Evolutionary conservation across 345 rosid species (phyloP), one percentile per base, ranked within the genome.

Genomic region (Corymbia maculata): DNA sequence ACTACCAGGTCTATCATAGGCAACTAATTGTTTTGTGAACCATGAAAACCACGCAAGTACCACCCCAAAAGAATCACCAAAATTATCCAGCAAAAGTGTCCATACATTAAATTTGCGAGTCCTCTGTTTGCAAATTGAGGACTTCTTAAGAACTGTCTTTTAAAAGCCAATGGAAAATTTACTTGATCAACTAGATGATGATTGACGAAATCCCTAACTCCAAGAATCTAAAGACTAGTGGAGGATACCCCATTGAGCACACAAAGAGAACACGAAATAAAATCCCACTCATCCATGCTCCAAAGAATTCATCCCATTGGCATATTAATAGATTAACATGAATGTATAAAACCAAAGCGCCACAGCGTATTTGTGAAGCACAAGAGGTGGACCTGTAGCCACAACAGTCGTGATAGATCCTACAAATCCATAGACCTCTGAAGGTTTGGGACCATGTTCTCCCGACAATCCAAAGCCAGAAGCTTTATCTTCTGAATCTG

Each of bases 371-470:
- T 75, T 42, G 1, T 24, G 24, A 55, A 59, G 70, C 55, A 85
- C 24, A 28, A 45, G 8, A 26, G 45, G 79, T 21, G 15, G 45
- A 93, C 96, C 96, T 89, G 97, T 94, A 51, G 96, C 97, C 36
- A 91, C 97, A 88, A 95, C 90, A 51, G 97, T 96, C 13, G 99
- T 94, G 70, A 97, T 94, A 51, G 94, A 94, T 28, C 97, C 98
- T 13, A 94, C 97, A 36, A 97, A 95, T 7, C 99, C 99, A 89
- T 95, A 97, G 52, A 95, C 99, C 89, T 95, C 98, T 0, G 97
- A 93, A 80, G 96, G 91, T 85, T 95, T 96, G 16, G 95, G 97
- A 64, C 98, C 98, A 24, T 93, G 94, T 85, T 93, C 95, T 88
- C 94, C 92, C 9, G 96, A 92, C 70, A 93, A 88, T 88, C 91